Base-by-base conservation (phyloP, 106 monocot genomes). In the Dendrobium catenatum region DNA sequence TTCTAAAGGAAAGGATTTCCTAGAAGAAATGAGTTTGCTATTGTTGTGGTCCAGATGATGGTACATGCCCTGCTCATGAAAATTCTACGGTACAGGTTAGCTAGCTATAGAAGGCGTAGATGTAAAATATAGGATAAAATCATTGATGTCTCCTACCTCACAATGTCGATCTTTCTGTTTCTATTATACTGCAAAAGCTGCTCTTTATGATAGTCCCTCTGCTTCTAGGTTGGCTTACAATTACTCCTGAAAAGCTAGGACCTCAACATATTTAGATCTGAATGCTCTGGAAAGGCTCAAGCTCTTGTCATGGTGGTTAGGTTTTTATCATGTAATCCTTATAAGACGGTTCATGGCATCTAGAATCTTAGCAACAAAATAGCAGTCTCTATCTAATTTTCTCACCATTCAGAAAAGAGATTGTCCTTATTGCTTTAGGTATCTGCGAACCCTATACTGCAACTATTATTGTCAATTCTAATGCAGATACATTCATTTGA, bases 341-440 rank as follows among this genome's bases (percentile, higher is more conserved):
- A 91, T 94, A 91, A 74, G 76, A 84, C 79, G 81, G 83, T 79
- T 68, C 59, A 75, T 83, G n/a, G 88, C 83, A 89, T 79, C 75
- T 80, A 68, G 89, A 86, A 89, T 85, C 88, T 77, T 79, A 85
- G 82, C 68, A 87, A 87, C 78, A 87, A 79, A 54, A 72, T 81
- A 79, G 81, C 56, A 37, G 77, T 10, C 76, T 77, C 54, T 75
- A 80, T 87, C 83, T 55, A 85, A 86, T 81, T 85, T 78, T 81
- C 56, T 22, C 76, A 72, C 31, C 79, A 85, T 42, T 42, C 22
- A 18, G 40, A 89, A 84, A 88, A 87, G 80, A 83, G 79, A 77
- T 88, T 84, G 77, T 84, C 85, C 82, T 78, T 89, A 81, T 84
- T 82, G 83, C 83, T 88, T 89, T 86, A 48, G 80, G 77, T 85